Evolutionary conservation across 2,329 filamentous ascomycete genomes (phyloP), one percentile per base, ranked within the genome.

Genomic region (Microcyclospora tardicrescens): DNA sequence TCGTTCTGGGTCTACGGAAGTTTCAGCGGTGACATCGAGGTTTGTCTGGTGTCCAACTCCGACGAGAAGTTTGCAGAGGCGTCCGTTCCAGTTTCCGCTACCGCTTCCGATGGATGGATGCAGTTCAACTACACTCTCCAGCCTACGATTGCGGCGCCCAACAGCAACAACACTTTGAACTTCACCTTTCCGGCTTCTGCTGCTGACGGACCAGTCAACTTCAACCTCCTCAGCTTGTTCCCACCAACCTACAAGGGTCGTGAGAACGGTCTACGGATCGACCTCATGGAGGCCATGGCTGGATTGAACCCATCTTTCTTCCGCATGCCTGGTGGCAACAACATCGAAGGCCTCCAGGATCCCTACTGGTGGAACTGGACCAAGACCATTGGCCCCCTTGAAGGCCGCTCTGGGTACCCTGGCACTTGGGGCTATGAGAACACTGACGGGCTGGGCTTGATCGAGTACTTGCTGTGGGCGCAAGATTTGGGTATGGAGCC

Each of bases 321-420:
- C 33, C 69, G 79, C 12, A 72, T 80, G 41, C 77, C 78, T 0
- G 79, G 79, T 5, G 77, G 73, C 61, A 66, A 67, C 31, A 68
- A 75, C 54, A 65, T 76, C 39, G 61, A 64, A 38, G 70, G 58
- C 6, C 39, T 43, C 64, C 35, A 57, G 58, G 48, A 59, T 6
- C 45, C 50, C 11, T 50, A 46, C 30, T 28, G 61, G 52, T 54
- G 63, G 67, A 49, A 73, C 66, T 28, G 65, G 71, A 28, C 72
- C 59, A 43, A 72, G 38, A 69, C 69, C 0, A 59, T 77, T 24
- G 72, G 72, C 0, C 70, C 71, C 2, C 62, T 77, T 0, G 62
- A 65, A 35, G 58, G 58, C 28, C 54, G 76, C 2, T 72, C 71
- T 8, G 75, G 75, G 4, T 69, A 71, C 44, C 59, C 55, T 28